phyloP scores from a whole-genome alignment of 2,329 filamentous ascomycete genomes.

The Tolypocladium amazonense region DNA sequence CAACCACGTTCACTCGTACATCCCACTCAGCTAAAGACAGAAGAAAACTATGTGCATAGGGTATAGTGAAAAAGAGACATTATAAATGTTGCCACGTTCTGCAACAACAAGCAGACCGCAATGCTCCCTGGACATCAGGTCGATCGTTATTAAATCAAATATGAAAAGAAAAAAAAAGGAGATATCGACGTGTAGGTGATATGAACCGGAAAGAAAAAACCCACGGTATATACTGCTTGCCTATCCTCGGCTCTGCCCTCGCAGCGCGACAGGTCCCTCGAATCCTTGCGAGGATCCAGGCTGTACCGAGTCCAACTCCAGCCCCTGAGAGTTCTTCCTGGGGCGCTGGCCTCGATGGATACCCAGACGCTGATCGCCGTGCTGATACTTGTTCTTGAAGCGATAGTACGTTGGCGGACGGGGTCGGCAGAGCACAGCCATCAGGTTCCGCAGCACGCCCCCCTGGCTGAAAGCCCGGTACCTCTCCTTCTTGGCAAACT shows the following conservation, averaged over 20 bases:
- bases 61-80: background rate
- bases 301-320: conserved; percentile 65
- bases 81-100: background rate
- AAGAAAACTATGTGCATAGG: background rate
- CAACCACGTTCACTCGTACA: too few species aligned
- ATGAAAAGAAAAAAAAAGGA: background rate
- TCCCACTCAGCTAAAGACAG: background rate
- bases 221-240: background rate
- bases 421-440: conserved; percentile 71
- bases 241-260: conserved; percentile 16
- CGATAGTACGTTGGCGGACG: conserved; percentile 79
- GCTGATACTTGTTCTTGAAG: conserved; percentile 67
- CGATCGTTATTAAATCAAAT: background rate
- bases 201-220: background rate
- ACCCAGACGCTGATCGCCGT: conserved; percentile 79
- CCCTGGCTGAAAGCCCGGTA: conserved; percentile 84
- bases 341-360: conserved; percentile 23
- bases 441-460: conserved; percentile 65
- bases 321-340: conserved; percentile 41
- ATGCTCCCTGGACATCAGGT: background rate
- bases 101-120: background rate
- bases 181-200: background rate
- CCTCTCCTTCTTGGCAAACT: conserved; percentile 84
- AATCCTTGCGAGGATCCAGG: conserved; percentile 33
- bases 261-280: conserved; percentile 41